Conservation (phyloP, 2,329 filamentous ascomycete genomes). For the Epichloe gansuensis region DNA sequence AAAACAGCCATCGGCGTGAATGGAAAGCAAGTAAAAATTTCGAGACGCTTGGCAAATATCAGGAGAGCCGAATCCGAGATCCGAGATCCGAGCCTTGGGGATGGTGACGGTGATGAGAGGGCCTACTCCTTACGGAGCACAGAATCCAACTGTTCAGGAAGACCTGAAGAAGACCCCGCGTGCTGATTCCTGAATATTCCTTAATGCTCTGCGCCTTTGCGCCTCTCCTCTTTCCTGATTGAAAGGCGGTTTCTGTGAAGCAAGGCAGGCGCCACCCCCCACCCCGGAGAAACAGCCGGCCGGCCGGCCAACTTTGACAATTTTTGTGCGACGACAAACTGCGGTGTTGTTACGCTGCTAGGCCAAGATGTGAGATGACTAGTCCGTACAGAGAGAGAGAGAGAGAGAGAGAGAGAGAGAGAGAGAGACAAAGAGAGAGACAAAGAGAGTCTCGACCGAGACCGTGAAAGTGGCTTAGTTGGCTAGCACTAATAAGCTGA, state of each 20-base stretch:
- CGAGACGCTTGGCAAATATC: background rate
- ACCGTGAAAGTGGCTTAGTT: background rate
- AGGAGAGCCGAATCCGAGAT: too few species aligned
- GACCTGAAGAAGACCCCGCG: background rate
- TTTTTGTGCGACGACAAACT: background rate
- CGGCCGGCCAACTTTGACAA: background rate
- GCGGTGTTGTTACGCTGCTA: too few species aligned
- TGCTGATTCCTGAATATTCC: background rate
- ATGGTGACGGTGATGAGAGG: background rate
- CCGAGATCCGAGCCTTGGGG: background rate
- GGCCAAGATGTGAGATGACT: too few species aligned
- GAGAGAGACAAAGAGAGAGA: too few species aligned
- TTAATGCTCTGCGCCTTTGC: background rate
- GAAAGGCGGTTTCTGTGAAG: slow-evolving; percentile 1
- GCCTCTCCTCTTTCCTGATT: background rate
- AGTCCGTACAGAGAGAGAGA: too few species aligned
- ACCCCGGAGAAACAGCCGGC: background rate
- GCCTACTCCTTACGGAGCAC: background rate
- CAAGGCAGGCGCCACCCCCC: slow-evolving; percentile 3
- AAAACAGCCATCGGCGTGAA: background rate
- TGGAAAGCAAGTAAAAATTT: background rate
- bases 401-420: too few species aligned
- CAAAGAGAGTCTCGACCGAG: too few species aligned
- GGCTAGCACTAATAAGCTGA: background rate
- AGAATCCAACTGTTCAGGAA: background rate